Conservation (phyloP, 441 rosid genomes). For the Kokia cookei region DNA sequence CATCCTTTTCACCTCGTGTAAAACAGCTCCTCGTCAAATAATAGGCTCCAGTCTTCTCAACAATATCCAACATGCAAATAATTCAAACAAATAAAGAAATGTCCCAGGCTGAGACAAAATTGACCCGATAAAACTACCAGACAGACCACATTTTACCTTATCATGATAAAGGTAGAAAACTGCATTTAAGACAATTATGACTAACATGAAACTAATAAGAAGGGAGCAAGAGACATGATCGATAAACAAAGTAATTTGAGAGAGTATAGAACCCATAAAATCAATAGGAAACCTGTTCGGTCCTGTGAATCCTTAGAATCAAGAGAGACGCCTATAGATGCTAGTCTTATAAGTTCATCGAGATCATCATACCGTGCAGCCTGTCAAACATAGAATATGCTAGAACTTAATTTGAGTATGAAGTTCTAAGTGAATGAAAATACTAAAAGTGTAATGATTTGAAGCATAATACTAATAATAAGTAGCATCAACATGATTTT, state of each 20-base stretch:
- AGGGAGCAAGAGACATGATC: not conserved
- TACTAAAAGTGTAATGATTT: not conserved
- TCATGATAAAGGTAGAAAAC: not conserved
- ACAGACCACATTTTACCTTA: not conserved
- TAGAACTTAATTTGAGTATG: not conserved
- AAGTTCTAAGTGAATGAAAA: not conserved
- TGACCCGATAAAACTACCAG: not conserved
- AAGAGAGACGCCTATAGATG: constrained; percentile 57
- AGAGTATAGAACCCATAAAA: not conserved
- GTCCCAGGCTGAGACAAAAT: not conserved
- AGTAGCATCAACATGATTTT: not conserved
- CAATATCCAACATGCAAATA: not conserved
- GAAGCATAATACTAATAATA: not conserved
- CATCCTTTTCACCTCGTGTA: not conserved
- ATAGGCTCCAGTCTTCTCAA: not conserved
- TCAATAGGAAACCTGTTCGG: constrained; percentile 47
- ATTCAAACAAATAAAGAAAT: not conserved
- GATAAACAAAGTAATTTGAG: not conserved
- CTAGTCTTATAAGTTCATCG: constrained; percentile 59
- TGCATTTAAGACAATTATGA: not conserved
- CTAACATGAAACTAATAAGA: not conserved
- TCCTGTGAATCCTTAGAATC: constrained; percentile 76
- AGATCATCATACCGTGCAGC: constrained; percentile 83
- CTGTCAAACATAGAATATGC: constrained; percentile 21
- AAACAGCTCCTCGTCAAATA: not conserved